These are phyloP conservation scores for Russula brevipes DNA, from an alignment of 768 basidiomycete genomes.

Conservation along the genomic window DNA sequence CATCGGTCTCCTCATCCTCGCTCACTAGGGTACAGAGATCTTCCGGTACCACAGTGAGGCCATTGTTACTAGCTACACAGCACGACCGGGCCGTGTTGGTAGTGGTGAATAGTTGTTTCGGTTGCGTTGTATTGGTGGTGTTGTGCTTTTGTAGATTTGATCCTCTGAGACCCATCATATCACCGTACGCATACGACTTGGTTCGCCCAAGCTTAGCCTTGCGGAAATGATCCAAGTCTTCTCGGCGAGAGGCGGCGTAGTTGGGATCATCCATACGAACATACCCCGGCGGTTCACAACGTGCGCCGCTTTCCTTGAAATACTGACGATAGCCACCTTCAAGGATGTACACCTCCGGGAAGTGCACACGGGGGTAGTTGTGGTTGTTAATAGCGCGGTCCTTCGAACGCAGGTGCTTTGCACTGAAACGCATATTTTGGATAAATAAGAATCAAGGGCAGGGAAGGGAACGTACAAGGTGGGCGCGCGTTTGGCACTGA, in stretches of 20 bases:
- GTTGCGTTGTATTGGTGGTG: slow-evolving; percentile 49
- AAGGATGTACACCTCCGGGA: slow-evolving; percentile 94
- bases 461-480: slow-evolving; percentile 67
- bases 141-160: slow-evolving; percentile 54
- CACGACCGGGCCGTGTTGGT: slow-evolving; percentile 63
- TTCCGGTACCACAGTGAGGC: slow-evolving; percentile 60
- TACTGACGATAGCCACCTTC: slow-evolving; percentile 95
- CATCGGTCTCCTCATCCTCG: slow-evolving; percentile 72
- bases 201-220: slow-evolving; percentile 83
- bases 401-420: slow-evolving; percentile 86
- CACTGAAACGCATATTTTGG: slow-evolving; percentile 44
- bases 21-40: slow-evolving; percentile 56
- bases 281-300: slow-evolving; percentile 79
- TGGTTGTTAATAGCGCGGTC: slow-evolving; percentile 88
- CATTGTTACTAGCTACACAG: slow-evolving; percentile 42
- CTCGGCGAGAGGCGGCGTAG: slow-evolving; percentile 71
- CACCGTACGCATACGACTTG: slow-evolving; percentile 91
- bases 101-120: slow-evolving; percentile 54
- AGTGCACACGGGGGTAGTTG: slow-evolving; percentile 87
- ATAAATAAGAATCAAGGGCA: neutral
- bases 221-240: slow-evolving; percentile 89
- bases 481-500: slow-evolving; percentile 90
- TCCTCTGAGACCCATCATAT: slow-evolving; percentile 40
- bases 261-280: slow-evolving; percentile 93
- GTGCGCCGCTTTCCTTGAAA: slow-evolving; percentile 59